Percentiles rank a stretch among this genome's conserved stretches.
Evolutionary conservation across 2,329 filamentous ascomycete species (phyloP).

Genomic region (Didymella glomerata): DNA sequence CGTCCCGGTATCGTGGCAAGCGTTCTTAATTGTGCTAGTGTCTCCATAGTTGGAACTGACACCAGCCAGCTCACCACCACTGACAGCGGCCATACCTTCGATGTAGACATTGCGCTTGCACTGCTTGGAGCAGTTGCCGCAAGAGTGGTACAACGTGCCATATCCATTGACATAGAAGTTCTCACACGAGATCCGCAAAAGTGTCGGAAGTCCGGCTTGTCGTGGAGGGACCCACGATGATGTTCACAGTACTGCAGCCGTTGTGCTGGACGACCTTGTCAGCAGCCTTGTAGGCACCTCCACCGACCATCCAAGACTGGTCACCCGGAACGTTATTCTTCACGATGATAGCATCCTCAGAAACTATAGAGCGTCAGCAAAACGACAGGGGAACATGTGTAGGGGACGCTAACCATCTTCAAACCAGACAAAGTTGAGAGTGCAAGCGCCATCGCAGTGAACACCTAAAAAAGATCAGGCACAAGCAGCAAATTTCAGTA

Average conservation of each 20-base stretch:
- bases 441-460: constrained; percentile 58
- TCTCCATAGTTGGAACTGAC: constrained; percentile 61
- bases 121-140: constrained; percentile 56
- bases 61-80: constrained; percentile 53
- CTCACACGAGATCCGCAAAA: neutral
- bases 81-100: constrained; percentile 50
- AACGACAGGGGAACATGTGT: neutral
- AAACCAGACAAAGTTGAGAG: constrained; percentile 56
- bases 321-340: constrained; percentile 35
- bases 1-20: constrained; percentile 24
- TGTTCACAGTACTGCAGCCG: constrained; percentile 46
- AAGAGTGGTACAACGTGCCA: constrained; percentile 54
- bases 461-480: constrained; percentile 33
- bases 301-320: constrained; percentile 48
- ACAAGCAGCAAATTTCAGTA: neutral
- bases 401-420: constrained; percentile 25
- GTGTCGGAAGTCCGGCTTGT: neutral
- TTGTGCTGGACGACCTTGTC: constrained; percentile 53
- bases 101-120: constrained; percentile 54
- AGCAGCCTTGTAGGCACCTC: constrained; percentile 43
- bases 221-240: constrained; percentile 22
- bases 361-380: constrained; percentile 32
- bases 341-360: constrained; percentile 46
- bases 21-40: constrained; percentile 49
- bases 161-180: constrained; percentile 40